Percentiles rank a stretch among this genome's conserved stretches.
phyloP scores from a whole-genome alignment of 257 asterid genomes.

The Lycium ferocissimum region DNA sequence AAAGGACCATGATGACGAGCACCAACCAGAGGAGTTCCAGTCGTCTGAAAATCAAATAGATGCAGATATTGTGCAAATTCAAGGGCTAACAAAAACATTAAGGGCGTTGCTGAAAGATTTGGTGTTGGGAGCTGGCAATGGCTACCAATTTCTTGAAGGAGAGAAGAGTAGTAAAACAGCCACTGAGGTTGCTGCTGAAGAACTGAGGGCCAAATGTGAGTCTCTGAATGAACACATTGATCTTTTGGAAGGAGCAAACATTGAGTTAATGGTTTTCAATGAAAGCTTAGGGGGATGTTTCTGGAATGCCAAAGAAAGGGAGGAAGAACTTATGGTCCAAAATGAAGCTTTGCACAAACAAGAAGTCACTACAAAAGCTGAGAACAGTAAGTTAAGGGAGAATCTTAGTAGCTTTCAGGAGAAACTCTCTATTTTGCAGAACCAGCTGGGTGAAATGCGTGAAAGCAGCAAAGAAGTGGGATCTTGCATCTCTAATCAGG shows the following conservation, averaged over 20 bases:
- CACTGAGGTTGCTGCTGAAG: constrained; percentile 50
- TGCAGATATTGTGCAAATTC: constrained; percentile 54
- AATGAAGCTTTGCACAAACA: constrained; percentile 62
- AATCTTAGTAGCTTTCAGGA: constrained; percentile 54
- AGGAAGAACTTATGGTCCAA: constrained; percentile 58
- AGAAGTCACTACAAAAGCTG: constrained; percentile 57
- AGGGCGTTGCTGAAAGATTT: constrained; percentile 56
- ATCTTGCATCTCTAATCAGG: constrained; percentile 58
- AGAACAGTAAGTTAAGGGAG: constrained; percentile 60
- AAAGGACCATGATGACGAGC: constrained; percentile 58
- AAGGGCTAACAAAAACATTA: constrained; percentile 50
- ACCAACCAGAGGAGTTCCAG: constrained; percentile 51
- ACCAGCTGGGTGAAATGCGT: constrained; percentile 58
- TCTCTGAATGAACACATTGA: constrained; percentile 55
- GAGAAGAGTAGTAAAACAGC: constrained; percentile 49
- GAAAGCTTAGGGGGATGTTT: constrained; percentile 64
- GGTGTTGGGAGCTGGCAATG: constrained; percentile 55
- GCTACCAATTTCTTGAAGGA: constrained; percentile 53
- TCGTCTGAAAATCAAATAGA: constrained; percentile 47
- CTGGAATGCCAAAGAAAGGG: constrained; percentile 50
- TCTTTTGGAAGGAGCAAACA: constrained; percentile 64
- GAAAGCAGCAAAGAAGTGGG: constrained; percentile 60
- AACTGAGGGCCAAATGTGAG: constrained; percentile 48
- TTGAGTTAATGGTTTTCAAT: constrained; percentile 74
- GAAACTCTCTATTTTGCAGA: constrained; percentile 59